Evolutionary conservation across 495 filamentous ascomycete genomes (phyloP).

Genomic region (Lasiosphaeria ovina): DNA sequence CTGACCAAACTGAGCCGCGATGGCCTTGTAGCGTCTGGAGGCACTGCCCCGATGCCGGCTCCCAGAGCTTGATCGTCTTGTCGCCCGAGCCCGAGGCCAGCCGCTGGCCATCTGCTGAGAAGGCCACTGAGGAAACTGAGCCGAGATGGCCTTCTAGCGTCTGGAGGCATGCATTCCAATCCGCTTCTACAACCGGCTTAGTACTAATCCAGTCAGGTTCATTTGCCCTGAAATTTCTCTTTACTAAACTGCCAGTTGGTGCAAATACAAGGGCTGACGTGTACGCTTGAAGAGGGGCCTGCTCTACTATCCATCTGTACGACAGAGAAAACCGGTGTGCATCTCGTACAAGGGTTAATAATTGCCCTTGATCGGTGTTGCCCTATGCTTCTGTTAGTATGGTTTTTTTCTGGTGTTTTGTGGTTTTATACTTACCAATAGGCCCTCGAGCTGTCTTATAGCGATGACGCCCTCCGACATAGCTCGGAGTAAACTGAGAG

Average conservation of each 20-base stretch:
- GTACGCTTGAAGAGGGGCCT: constrained; percentile 19
- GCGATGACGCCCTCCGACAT: constrained; percentile 24
- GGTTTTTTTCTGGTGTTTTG: background rate
- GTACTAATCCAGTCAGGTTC: constrained; percentile 8
- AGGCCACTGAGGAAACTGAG: constrained; percentile 2
- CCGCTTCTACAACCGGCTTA: constrained; percentile 7
- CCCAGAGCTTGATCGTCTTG: constrained; percentile 7
- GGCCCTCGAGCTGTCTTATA: constrained; percentile 19
- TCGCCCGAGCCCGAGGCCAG: constrained; percentile 1
- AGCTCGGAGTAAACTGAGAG: constrained; percentile 32
- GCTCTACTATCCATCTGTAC: constrained; percentile 25
- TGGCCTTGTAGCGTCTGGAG: constrained; percentile 19
- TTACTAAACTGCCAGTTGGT: constrained; percentile 5
- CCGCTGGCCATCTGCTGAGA: constrained; percentile 11
- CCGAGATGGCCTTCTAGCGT: constrained; percentile 9
- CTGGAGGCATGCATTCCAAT: constrained; percentile 12
- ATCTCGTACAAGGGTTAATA: constrained; percentile 17
- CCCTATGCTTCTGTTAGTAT: constrained; percentile 10
- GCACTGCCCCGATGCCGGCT: constrained; percentile 5
- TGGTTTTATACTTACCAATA: constrained; percentile 19
- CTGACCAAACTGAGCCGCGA: constrained; percentile 4
- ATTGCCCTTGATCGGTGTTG: background rate
- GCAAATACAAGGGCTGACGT: constrained; percentile 14
- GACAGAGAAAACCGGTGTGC: constrained; percentile 31
- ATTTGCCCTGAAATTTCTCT: constrained; percentile 2